These are phyloP conservation scores for Lippia alba DNA, from an alignment of 305 asterid species.

Conservation along the genomic window DNA sequence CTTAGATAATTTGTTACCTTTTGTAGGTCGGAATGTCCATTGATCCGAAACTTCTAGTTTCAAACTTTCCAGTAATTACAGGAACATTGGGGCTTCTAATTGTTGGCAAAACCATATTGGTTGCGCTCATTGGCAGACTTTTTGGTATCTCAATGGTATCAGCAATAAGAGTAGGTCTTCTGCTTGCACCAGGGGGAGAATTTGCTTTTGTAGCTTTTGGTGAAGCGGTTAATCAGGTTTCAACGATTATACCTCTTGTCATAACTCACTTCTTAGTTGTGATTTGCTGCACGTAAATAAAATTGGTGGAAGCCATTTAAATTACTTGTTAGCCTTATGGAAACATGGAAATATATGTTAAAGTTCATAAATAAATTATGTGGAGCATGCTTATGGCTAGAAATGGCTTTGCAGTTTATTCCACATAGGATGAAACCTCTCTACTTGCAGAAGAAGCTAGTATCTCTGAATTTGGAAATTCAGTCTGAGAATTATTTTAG, in stretches of 20 bases:
- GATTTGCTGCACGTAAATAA: constrained; percentile 12
- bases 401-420: background rate
- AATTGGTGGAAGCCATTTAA: background rate
- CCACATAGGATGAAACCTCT: background rate
- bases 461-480: background rate
- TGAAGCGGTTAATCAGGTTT: constrained; percentile 91
- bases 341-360: too few relatives aligned
- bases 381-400: background rate
- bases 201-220: constrained; percentile 90
- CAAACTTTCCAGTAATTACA: constrained; percentile 72
- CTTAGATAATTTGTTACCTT: constrained; percentile 30
- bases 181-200: constrained; percentile 90
- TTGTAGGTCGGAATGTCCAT: constrained; percentile 89
- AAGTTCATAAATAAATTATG: background rate
- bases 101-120: constrained; percentile 73
- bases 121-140: constrained; percentile 68
- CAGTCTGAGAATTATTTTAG: background rate
- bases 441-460: background rate
- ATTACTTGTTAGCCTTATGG: background rate
- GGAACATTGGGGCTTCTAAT: constrained; percentile 69
- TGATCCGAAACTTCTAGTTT: constrained; percentile 78
- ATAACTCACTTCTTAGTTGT: constrained; percentile 19
- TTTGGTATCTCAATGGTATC: constrained; percentile 76
- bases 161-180: constrained; percentile 80
- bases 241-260: constrained; percentile 13